Base-by-base conservation (phyloP, 2,329 filamentous ascomycete species). In the Cercospora sesami region DNA sequence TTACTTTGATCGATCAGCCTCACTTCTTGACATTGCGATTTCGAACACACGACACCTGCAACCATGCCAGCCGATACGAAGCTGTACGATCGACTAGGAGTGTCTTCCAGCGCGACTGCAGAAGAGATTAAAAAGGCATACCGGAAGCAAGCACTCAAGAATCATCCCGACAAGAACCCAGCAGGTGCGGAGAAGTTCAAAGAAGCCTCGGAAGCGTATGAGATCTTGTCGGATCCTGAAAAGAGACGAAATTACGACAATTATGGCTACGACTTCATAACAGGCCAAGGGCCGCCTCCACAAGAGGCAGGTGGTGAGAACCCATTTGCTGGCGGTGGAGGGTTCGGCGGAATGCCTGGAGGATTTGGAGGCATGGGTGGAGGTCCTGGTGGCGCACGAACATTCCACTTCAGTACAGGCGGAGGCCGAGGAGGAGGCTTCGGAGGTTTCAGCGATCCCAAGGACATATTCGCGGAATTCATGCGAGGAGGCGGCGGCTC, bases 51-150 rank as follows among this genome's bases (percentile, higher is more conserved):
- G 31, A 70, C 63, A 68, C 12, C 51, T 14, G 53, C 63, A 62
- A 53, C 75, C 73, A 97, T 98, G 94, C 93, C 96, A 74, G 91
- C 92, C 76, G 94, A 98, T 84, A 95, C 91, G 63, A 97, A 96
- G 82, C 90, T 98, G 71, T 99, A 99, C 85, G 93, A 98, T 81
- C 86, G 88, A 71, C 86, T 99, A 76, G 85, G 86, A 78, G 84
- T 97, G 81, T 90, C 92, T 79, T 87, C 94, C 42, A 87, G 89
- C 69, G 93, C 94, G 26, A 86, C 89, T 26, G 92, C 96, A 81
- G 94, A 97, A 78, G 94, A 98, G 73, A 96, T 99, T 79, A 98
- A 97, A 80, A 99, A 98, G 80, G 95, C 89, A 67, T 97, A 97
- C 81, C 87, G 91, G 71, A 97, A 97, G 85, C 87, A 90, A 65